These are phyloP conservation scores for Aspergillus terreus DNA, from an alignment of 2,329 filamentous ascomycete species.

Conservation along the genomic window DNA sequence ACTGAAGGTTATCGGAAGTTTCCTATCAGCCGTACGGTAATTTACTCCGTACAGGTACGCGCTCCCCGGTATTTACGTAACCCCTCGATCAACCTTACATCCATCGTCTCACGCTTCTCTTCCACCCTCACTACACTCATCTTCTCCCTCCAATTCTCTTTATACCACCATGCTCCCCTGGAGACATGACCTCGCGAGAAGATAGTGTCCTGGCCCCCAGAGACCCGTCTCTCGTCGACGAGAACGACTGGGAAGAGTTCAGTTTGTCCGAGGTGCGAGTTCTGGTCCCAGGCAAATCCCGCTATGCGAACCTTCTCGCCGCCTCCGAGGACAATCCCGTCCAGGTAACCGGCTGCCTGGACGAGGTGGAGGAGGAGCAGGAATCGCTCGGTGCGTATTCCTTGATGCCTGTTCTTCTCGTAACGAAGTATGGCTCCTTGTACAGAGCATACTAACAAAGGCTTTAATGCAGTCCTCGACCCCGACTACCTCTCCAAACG, in stretches of 20 bases:
- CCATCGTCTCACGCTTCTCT: background rate
- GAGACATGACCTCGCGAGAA: slow-evolving; percentile 43
- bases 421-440: background rate
- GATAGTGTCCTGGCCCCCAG: slow-evolving; percentile 44
- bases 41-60: background rate
- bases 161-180: slow-evolving; percentile 31
- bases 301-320: slow-evolving; percentile 52
- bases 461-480: slow-evolving; percentile 31
- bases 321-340: slow-evolving; percentile 55
- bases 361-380: slow-evolving; percentile 43
- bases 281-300: slow-evolving; percentile 45
- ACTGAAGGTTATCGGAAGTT: background rate
- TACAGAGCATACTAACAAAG: background rate
- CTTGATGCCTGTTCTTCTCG: background rate
- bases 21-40: background rate
- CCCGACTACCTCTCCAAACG: slow-evolving; percentile 38
- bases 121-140: background rate
- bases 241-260: slow-evolving; percentile 60
- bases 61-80: background rate
- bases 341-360: slow-evolving; percentile 51
- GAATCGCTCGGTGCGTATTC: slow-evolving; percentile 37
- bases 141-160: background rate
- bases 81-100: background rate
- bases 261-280: slow-evolving; percentile 54
- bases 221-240: slow-evolving; percentile 43